Evolutionary conservation across 208 protist species (phyloP), one percentile per base, ranked within the genome.

Genomic region (Vickermania spadyakhi): DNA sequence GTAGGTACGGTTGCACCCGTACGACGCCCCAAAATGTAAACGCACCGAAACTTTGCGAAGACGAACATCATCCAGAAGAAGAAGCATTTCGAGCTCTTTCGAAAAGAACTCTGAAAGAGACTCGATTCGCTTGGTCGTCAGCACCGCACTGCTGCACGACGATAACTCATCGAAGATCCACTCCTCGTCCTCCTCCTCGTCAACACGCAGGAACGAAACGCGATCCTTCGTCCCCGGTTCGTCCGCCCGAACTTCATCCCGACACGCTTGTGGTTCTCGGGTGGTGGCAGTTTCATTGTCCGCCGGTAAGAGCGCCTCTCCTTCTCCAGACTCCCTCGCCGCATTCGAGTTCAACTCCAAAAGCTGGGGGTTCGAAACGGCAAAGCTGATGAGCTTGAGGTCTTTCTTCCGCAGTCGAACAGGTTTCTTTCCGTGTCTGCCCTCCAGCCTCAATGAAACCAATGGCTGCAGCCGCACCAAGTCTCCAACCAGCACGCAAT

Each of bases 401-500:
- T 87, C 60, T 66, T 91, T 90, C 57, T 89, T 82, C 68, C 91
- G 86, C 36, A 93, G 62, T 57, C 88, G 79, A 60, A 91, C 88
- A 41, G 86, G 86, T 53, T 93, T 93, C 30, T 74, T 66, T 31
- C 86, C 86, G 21, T 77, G 74, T 65, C 90, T 82, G 11, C 83
- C 86, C 58, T 90, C 89, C 0, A 93, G 71, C 60, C 89, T 93
- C 25, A 90, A 70, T 31, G 74, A 85, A 2, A 90, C 79, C 42
- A 73, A 62, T 0, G 79, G 68, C 2, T 74, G 58, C 25, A 64
- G 65, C 55, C 72, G 82, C 55, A 86, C 77, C 56, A 93, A 63
- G 41, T 93, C 70, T 1, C 86, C 86, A 31, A 90, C 74, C 58
- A 93, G 82, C 21, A 93, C 63, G 58, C 82, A 93, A 66, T 91